Evolutionary conservation across 805 yeast species (phyloP).

Genomic region (Wickerhamomyces silvicola): DNA sequence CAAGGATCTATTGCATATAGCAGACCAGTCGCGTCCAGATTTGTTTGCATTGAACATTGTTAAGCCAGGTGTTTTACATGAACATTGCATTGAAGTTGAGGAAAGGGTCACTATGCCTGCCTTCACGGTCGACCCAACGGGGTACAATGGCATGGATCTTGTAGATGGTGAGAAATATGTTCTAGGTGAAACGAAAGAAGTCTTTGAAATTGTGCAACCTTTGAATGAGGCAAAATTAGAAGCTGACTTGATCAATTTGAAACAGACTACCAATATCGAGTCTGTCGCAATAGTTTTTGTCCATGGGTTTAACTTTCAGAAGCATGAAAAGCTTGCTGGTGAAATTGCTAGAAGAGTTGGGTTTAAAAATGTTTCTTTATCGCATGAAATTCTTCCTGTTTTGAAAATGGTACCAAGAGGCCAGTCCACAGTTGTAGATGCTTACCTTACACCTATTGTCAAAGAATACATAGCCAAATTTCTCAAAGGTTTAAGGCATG

Average conservation of each 20-base stretch:
- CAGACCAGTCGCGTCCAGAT: conserved; percentile 47
- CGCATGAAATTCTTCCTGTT: conserved; percentile 32
- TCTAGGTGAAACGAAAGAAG: conserved; percentile 33
- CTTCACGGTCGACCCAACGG: conserved; percentile 57
- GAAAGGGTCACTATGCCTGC: conserved; percentile 58
- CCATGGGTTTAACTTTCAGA: conserved; percentile 31
- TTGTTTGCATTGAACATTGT: conserved; percentile 43
- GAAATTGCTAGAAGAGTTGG: conserved; percentile 29
- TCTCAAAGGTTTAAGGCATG: conserved; percentile 27
- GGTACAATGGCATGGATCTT: conserved; percentile 22
- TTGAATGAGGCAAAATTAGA: conserved; percentile 22
- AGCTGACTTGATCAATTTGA: conserved; percentile 15
- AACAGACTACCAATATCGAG: conserved; percentile 20
- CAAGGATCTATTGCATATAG: conserved; percentile 43
- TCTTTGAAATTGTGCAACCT: conserved; percentile 31
- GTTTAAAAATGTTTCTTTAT: conserved; percentile 25
- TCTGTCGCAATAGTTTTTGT: conserved; percentile 30
- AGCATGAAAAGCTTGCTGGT: conserved; percentile 30
- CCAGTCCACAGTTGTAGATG: conserved; percentile 36
- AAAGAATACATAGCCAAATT: conserved; percentile 31
- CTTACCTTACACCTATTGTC: conserved; percentile 39
- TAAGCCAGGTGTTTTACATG: conserved; percentile 40
- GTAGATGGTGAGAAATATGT: conserved; percentile 32
- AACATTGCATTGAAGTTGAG: conserved; percentile 39
- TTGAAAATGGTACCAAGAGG: conserved; percentile 35